phyloP scores from a whole-genome alignment of 2,329 filamentous ascomycete genomes.

The Pseudogymnoascus sp. region DNA sequence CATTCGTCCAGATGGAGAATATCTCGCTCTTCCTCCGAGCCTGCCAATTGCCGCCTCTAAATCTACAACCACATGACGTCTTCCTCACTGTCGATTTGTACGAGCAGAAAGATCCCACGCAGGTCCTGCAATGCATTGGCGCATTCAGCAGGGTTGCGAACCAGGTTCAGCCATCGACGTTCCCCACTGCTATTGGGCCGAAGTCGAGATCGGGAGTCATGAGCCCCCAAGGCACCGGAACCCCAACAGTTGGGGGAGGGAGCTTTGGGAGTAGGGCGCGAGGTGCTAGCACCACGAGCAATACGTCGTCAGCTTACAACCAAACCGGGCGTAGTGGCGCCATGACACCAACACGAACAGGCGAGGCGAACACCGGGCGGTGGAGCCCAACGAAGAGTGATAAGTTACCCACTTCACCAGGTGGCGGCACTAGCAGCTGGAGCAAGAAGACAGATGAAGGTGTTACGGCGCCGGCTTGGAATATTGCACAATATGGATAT shows the following conservation, averaged over 20 bases:
- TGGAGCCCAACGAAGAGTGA: conserved; percentile 54
- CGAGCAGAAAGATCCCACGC: conserved; percentile 90
- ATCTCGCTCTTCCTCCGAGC: conserved; percentile 91
- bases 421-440: conserved; percentile 67
- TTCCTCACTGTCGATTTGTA: conserved; percentile 96
- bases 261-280: conserved; percentile 35
- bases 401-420: conserved; percentile 44
- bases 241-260: conserved; percentile 39
- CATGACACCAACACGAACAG: conserved; percentile 25
- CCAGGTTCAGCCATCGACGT: conserved; percentile 60
- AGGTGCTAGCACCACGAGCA: conserved; percentile 49
- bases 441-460: conserved; percentile 76
- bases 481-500: conserved; percentile 96
- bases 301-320: conserved; percentile 42
- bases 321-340: conserved; percentile 36
- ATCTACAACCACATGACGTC: conserved; percentile 84
- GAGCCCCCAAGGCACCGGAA: conserved; percentile 59
- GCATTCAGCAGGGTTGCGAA: conserved; percentile 87
- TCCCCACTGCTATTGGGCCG: conserved; percentile 68
- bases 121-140: conserved; percentile 85
- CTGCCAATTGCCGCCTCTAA: conserved; percentile 76
- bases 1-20: conserved; percentile 99
- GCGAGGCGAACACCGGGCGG: conserved; percentile 40
- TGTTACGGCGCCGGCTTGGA: conserved; percentile 84
- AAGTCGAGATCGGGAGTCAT: conserved; percentile 49